A percentile compares a stretch with the other conserved stretches of the same genome.
Conservation (phyloP, 495 filamentous ascomycete genomes). For the Hypomontagnella monticulosa region DNA sequence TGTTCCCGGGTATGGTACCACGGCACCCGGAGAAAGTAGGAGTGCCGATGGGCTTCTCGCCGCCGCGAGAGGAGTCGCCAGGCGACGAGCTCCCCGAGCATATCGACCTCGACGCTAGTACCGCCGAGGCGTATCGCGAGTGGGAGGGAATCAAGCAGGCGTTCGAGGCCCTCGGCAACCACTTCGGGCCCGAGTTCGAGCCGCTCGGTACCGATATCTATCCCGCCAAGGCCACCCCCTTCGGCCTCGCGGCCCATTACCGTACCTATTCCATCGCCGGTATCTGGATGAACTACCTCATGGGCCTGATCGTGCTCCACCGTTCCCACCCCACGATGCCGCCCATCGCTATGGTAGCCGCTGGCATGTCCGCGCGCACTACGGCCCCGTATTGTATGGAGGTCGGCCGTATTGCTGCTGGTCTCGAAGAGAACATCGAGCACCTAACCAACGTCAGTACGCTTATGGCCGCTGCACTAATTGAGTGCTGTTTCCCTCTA, state of each 20-base stretch:
- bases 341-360: slow-evolving; percentile 86
- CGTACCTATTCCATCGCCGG: slow-evolving; percentile 85
- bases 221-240: slow-evolving; percentile 68
- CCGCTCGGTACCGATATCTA: slow-evolving; percentile 79
- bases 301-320: slow-evolving; percentile 78
- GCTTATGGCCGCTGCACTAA: slow-evolving; percentile 79
- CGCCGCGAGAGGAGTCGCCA: slow-evolving; percentile 50
- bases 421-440: slow-evolving; percentile 73
- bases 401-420: slow-evolving; percentile 83
- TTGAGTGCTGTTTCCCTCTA: slow-evolving; percentile 78
- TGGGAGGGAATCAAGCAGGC: slow-evolving; percentile 80
- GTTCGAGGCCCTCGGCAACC: slow-evolving; percentile 69
- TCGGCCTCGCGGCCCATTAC: slow-evolving; percentile 84
- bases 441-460: slow-evolving; percentile 73
- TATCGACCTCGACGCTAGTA: slow-evolving; percentile 67
- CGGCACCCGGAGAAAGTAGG: slow-evolving; percentile 54
- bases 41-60: slow-evolving; percentile 67
- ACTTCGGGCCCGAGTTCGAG: slow-evolving; percentile 79
- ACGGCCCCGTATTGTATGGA: slow-evolving; percentile 76
- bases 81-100: slow-evolving; percentile 44
- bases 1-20: slow-evolving; percentile 73
- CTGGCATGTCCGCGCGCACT: slow-evolving; percentile 72
- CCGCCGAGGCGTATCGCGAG: slow-evolving; percentile 75
- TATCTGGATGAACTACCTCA: slow-evolving; percentile 85
- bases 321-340: slow-evolving; percentile 90